Conservation (phyloP, 495 filamentous ascomycete genomes). For the Glarea lozoyensis region DNA sequence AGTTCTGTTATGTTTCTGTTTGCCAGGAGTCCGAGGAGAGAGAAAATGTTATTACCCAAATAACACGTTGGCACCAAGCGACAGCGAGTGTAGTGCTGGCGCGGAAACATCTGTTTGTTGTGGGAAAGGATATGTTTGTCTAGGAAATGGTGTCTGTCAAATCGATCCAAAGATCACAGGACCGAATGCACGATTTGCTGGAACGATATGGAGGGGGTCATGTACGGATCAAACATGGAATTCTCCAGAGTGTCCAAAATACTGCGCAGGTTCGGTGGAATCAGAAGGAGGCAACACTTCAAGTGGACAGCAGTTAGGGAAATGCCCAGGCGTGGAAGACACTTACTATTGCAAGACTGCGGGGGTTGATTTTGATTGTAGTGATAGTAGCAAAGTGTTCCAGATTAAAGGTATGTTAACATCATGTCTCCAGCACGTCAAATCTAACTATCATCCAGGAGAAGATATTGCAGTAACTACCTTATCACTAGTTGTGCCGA, state of each 20-base stretch:
- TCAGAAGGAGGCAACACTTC: slow-evolving; percentile 5
- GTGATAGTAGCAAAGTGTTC: neutral
- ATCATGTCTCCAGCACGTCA: neutral
- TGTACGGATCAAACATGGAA: slow-evolving; percentile 21
- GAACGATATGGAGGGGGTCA: slow-evolving; percentile 13
- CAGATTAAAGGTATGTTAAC: neutral
- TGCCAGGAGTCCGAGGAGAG: neutral
- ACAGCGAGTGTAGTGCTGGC: slow-evolving; percentile 12
- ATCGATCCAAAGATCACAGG: slow-evolving; percentile 11
- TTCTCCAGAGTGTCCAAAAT: slow-evolving; percentile 16
- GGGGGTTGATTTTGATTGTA: neutral
- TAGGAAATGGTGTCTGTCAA: slow-evolving; percentile 16
- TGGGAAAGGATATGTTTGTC: slow-evolving; percentile 19
- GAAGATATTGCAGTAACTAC: neutral
- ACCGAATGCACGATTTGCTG: slow-evolving; percentile 5
- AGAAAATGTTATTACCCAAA: slow-evolving; percentile 19
- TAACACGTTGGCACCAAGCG: slow-evolving; percentile 7
- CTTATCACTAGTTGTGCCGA: neutral
- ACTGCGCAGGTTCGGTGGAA: slow-evolving; percentile 12
- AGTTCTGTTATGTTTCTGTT: neutral
- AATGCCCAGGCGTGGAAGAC: slow-evolving; percentile 9
- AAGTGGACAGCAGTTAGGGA: slow-evolving; percentile 14
- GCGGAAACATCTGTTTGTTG: slow-evolving; percentile 17
- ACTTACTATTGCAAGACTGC: slow-evolving; percentile 17
- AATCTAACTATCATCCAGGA: neutral